Evolutionary conservation across 2,329 filamentous ascomycete genomes (phyloP), one percentile per base, ranked within the genome.

Genomic region (Fusarium coffeatum): DNA sequence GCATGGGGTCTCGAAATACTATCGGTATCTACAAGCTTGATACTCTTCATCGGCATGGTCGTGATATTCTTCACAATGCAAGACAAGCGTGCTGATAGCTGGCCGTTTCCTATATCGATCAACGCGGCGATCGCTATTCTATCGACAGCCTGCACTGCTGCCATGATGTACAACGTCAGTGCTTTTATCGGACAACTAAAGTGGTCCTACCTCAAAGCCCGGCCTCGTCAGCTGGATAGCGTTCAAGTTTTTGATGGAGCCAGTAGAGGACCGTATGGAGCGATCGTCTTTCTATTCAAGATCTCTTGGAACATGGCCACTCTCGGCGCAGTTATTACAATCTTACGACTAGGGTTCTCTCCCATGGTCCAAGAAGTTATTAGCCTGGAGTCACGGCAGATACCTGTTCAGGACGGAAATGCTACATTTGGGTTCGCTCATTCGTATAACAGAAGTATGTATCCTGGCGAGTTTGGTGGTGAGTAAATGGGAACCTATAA

Each of bases 311-410:
- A 37, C 6, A 37, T n/a, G 6, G 34, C 34, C 0, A 12, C 34
- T 12, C 3, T n/a, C 0, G 34, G 34, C 2, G 34, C 34, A 12
- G 0, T n/a, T 0, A 37, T 37, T 4, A 37, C 34, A 0, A n/a
- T 37, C 6, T 12, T 37, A 1, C 34, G 18, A 7, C 18, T 37
- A 3, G 18, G 34, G 0, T 37, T 37, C 1, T 6, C 34, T n/a
- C 18, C 34, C 0, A 7, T 37, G 34, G 34, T 7, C 0, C 34
- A 37, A 3, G 8, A n/a, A 37, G 34, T 37, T 2, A 37, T 37
- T 0, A 4, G 3, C 10, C 34, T 37, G 30, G 12, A 30, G 12
- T 12, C 28, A 7, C 28, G 28, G 12, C 28, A 30, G 3, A 30
- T 30, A 30, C 28, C 12, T 30, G 13, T 30, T 15, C 6, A 12